Evolutionary conservation across 116 monocot species (phyloP).

Genomic region (Iris pallida): DNA sequence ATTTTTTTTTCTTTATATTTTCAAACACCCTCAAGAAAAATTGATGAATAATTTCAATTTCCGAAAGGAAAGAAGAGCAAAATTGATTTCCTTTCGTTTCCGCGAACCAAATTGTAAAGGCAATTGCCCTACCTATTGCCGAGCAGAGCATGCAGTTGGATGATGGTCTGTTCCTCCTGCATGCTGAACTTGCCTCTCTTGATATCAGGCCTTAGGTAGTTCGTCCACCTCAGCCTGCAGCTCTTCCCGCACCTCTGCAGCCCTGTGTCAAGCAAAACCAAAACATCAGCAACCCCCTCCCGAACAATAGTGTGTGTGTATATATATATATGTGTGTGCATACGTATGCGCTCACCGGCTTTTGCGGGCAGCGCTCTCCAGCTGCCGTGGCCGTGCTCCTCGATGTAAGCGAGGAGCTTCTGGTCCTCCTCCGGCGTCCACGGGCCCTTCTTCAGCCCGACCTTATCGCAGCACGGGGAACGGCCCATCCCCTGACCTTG

Average conservation of each 20-base stretch:
- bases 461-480: constrained; percentile 84
- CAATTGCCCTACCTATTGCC: constrained; percentile 58
- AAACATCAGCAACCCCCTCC: background rate
- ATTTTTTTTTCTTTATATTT: no score
- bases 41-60: background rate
- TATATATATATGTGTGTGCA: background rate
- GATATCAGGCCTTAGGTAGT: constrained; percentile 72
- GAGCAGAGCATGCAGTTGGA: constrained; percentile 86
- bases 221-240: constrained; percentile 82
- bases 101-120: background rate
- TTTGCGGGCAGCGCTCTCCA: constrained; percentile 82
- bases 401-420: constrained; percentile 81
- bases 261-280: constrained; percentile 19
- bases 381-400: constrained; percentile 84
- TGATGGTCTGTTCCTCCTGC: constrained; percentile 86
- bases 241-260: constrained; percentile 71
- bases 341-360: constrained; percentile 59
- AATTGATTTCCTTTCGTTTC: no score
- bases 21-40: no score
- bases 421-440: constrained; percentile 96
- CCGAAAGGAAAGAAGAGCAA: background rate
- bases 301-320: background rate
- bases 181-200: constrained; percentile 84
- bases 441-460: constrained; percentile 85
- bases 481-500: constrained; percentile 47